These are phyloP conservation scores for Lomentospora prolificans DNA, from an alignment of 2,329 filamentous ascomycete genomes.

Conservation along the genomic window DNA sequence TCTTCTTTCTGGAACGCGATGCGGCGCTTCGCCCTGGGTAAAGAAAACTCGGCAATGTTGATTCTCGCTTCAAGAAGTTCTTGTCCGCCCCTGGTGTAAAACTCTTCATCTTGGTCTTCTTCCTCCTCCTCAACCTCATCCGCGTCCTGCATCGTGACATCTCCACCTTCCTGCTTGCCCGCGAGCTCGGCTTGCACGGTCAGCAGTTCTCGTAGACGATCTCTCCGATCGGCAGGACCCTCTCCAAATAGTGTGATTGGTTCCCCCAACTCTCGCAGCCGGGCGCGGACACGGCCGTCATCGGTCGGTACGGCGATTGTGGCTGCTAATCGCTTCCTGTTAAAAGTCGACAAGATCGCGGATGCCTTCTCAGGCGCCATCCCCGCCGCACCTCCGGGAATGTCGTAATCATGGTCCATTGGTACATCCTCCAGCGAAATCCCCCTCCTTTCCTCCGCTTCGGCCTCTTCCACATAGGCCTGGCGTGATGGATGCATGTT, in stretches of 20 bases:
- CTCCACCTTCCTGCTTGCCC: conserved; percentile 36
- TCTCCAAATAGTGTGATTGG: conserved; percentile 94
- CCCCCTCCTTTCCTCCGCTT: conserved; percentile 30
- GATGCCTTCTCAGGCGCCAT: conserved; percentile 74
- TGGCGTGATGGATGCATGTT: conserved; percentile 82
- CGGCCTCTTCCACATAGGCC: conserved; percentile 84
- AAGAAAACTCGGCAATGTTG: conserved; percentile 71
- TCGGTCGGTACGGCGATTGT: conserved; percentile 90
- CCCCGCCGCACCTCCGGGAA: conserved; percentile 55
- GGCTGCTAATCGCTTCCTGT: conserved; percentile 80
- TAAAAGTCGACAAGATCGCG: conserved; percentile 77
- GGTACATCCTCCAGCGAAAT: conserved; percentile 42
- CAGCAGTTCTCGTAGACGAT: conserved; percentile 74
- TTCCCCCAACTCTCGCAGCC: conserved; percentile 78
- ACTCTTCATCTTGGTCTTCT: conserved; percentile 79
- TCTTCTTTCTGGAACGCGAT: conserved; percentile 71
- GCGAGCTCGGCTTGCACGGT: conserved; percentile 54
- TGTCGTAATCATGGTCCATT: conserved; percentile 74
- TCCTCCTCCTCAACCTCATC: conserved; percentile 40
- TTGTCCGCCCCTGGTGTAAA: conserved; percentile 76
- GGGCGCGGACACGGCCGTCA: conserved; percentile 73
- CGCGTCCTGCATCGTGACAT: conserved; percentile 52
- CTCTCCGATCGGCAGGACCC: conserved; percentile 73
- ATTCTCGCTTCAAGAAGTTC: conserved; percentile 67
- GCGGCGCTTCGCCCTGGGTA: conserved; percentile 71